Conservation (phyloP, 2,329 filamentous ascomycete genomes). For the Didymella keratinophila region DNA sequence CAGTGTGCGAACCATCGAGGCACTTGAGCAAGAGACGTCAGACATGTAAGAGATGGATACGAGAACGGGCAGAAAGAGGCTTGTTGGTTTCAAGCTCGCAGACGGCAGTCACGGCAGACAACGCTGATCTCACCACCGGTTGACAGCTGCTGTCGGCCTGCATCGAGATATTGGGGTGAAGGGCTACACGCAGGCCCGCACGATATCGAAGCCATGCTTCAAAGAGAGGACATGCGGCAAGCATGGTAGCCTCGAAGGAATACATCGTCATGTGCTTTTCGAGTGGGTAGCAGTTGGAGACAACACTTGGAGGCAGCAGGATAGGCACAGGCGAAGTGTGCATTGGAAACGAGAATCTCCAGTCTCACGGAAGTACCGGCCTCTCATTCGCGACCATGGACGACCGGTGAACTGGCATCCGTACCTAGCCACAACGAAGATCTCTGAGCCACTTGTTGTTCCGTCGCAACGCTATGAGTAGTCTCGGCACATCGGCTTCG, state of each 20-base stretch:
- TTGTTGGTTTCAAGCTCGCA: background rate
- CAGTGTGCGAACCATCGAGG: background rate
- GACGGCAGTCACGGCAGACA: background rate
- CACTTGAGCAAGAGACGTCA: background rate
- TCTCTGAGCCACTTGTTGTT: background rate
- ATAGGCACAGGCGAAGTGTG: background rate
- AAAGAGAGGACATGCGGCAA: background rate
- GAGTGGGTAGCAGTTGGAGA: background rate
- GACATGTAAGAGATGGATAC: background rate
- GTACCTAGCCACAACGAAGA: background rate
- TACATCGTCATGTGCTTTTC: background rate
- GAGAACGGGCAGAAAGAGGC: background rate
- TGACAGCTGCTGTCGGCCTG: background rate
- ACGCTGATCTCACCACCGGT: background rate
- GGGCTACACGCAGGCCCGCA: background rate
- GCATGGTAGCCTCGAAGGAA: background rate
- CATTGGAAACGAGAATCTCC: background rate
- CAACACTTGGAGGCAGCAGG: background rate
- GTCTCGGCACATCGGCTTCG: conserved; percentile 6
- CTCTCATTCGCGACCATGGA: background rate
- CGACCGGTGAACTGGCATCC: background rate
- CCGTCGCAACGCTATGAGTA: conserved; percentile 1
- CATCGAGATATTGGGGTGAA: background rate
- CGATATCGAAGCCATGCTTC: background rate
- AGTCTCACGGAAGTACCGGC: background rate